phyloP scores from a whole-genome alignment of 2,329 filamentous ascomycete genomes.

The Zarea fungicola region DNA sequence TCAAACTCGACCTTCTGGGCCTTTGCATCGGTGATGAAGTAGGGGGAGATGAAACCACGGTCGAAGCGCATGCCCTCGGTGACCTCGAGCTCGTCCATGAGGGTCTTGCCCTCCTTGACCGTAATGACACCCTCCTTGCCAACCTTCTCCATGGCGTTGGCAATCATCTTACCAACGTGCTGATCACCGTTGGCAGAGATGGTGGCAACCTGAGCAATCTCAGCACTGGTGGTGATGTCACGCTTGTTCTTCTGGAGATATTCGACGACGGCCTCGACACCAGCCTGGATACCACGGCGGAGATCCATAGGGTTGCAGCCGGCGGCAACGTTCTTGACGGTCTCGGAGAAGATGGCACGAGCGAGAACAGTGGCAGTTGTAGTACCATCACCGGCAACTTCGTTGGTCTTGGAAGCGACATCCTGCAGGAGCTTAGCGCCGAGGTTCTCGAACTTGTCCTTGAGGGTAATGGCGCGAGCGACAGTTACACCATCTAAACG shows the following conservation, averaged over 20 bases:
- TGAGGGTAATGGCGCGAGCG: conserved; percentile 80
- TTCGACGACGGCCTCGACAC: conserved; percentile 89
- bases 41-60: conserved; percentile 95
- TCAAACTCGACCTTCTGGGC: conserved; percentile 98
- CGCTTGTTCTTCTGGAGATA: conserved; percentile 95
- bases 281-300: conserved; percentile 92
- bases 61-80: conserved; percentile 99
- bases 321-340: conserved; percentile 98
- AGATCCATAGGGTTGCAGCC: conserved; percentile 99
- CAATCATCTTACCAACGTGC: conserved; percentile 92
- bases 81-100: conserved; percentile 94
- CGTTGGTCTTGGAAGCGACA: conserved; percentile 98
- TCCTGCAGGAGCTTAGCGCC: conserved; percentile 95
- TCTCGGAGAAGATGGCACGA: conserved; percentile 98
- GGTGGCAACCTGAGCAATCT: conserved; percentile 96
- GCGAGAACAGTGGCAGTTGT: conserved; percentile 96
- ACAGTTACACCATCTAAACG: conserved; percentile 76
- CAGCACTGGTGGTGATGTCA: conserved; percentile 93
- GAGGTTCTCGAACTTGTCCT: conserved; percentile 99
- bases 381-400: conserved; percentile 96
- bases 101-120: conserved; percentile 99
- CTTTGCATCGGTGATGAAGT: conserved; percentile 99
- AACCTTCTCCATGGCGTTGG: conserved; percentile 99
- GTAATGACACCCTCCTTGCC: conserved; percentile 99
- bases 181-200: conserved; percentile 96